Evolutionary conservation across 345 rosid species (phyloP).

Genomic region (Excoecaria agallocha): DNA sequence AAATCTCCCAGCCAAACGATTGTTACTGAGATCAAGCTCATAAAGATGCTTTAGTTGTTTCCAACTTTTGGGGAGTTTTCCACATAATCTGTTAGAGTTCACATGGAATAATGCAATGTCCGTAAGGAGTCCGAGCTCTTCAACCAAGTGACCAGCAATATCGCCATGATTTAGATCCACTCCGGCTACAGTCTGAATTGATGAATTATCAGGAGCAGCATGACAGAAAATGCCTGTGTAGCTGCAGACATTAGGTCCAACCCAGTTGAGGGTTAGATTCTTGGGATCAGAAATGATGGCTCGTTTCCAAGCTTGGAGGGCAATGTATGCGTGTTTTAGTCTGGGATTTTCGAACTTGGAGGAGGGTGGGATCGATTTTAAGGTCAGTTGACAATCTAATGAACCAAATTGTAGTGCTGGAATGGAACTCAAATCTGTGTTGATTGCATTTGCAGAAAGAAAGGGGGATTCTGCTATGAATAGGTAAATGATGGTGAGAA

Average conservation of each 20-base stretch:
- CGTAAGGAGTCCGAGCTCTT: conserved; percentile 57
- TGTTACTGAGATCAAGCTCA: conserved; percentile 33
- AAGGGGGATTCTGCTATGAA: conserved; percentile 8
- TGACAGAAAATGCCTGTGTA: conserved; percentile 72
- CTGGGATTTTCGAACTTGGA: conserved; percentile 52
- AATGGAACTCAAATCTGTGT: background rate
- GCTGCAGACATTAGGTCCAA: conserved; percentile 70
- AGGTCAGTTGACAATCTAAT: conserved; percentile 27
- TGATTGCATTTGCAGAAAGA: conserved; percentile 19
- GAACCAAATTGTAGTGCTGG: background rate
- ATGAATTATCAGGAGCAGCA: conserved; percentile 44
- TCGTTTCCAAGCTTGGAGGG: conserved; percentile 79
- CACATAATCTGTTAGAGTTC: conserved; percentile 84
- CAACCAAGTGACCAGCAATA: conserved; percentile 68
- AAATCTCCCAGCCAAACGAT: conserved; percentile 46
- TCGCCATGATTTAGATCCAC: conserved; percentile 73
- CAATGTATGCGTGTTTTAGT: conserved; percentile 57
- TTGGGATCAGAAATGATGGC: conserved; percentile 50
- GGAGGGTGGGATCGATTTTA: conserved; percentile 27
- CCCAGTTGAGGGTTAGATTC: conserved; percentile 49
- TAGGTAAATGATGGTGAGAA: conserved; percentile 23
- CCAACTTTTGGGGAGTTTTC: conserved; percentile 51
- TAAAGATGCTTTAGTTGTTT: conserved; percentile 18
- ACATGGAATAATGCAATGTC: conserved; percentile 67
- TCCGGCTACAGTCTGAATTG: conserved; percentile 62